A percentile compares a stretch with the other conserved stretches of the same genome.
phyloP scores from a whole-genome alignment of 768 basidiomycete species.

The Leccinum rimulosum region DNA sequence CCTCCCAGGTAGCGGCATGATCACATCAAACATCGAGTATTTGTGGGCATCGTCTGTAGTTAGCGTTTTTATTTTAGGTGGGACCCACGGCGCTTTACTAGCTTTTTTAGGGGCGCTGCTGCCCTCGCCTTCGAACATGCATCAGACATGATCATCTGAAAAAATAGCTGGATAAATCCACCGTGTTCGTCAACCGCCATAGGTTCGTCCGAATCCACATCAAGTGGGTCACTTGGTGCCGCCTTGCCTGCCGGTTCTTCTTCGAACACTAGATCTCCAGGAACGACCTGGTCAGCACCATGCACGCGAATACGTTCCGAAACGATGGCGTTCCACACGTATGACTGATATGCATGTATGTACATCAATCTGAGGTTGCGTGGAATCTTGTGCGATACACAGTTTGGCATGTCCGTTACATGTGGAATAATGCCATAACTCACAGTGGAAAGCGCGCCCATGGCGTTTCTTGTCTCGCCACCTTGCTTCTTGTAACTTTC shows the following conservation, averaged over 20 bases:
- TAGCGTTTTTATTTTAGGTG: constrained; percentile 74
- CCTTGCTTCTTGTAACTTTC: constrained; percentile 85
- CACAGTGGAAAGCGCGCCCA: constrained; percentile 86
- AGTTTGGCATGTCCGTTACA: constrained; percentile 1
- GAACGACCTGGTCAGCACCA: constrained; percentile 70
- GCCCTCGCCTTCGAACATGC: constrained; percentile 20
- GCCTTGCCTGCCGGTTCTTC: constrained; percentile 27
- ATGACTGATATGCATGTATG: constrained; percentile 97
- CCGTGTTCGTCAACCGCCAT: constrained; percentile 34
- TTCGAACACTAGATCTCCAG: constrained; percentile 91
- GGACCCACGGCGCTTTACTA: constrained; percentile 47
- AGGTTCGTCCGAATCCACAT: constrained; percentile 31
- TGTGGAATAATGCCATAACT: constrained; percentile 16
- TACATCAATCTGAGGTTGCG: constrained; percentile 95
- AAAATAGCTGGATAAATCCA: constrained; percentile 17
- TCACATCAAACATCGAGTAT: constrained; percentile 89
- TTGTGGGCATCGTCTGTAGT: constrained; percentile 74
- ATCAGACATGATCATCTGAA: constrained; percentile 7
- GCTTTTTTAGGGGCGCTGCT: constrained; percentile 19
- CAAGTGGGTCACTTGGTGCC: constrained; percentile 28
- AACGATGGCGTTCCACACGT: constrained; percentile 97
- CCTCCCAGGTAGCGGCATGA: constrained; percentile 96
- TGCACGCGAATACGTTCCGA: constrained; percentile 86
- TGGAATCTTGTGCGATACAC: constrained; percentile 67
- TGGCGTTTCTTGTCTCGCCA: constrained; percentile 76